Evolutionary conservation across 2,329 filamentous ascomycete genomes (phyloP), one percentile per base, ranked within the genome.

Genomic region (Colletotrichum cuscutae): DNA sequence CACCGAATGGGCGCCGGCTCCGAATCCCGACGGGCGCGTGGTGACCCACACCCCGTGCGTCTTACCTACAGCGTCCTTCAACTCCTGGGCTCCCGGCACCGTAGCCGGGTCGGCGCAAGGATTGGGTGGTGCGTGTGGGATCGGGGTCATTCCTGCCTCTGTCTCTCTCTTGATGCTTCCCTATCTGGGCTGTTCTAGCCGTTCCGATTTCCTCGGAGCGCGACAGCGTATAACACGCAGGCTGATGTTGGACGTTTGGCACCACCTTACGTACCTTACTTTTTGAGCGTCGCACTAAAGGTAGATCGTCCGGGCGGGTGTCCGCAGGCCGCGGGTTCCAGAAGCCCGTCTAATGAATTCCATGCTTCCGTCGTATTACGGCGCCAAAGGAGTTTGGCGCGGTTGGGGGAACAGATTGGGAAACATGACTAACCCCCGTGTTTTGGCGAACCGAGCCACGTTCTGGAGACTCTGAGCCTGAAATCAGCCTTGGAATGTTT

Each of bases 271-370:
- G 5, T 35, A 5, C 32, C 37, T 13, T 42, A 15, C 37, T 42
- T 35, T 12, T 35, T 12, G 32, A 35, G 1, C 8, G 42, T 49
- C 15, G 4, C 8, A 22, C 42, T 49, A n/a, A 5, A 22, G 42
- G 42, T 22, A 49, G 42, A 49, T 49, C 42, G 7, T 49, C 42
- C 19, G 42, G 42, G 19, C 19, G 19, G 22, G 49, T 22, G 46
- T 53, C 58, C 58, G 65, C 53, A 3, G 53, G 65, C 66, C 66
- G 66, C 66, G 65, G 70, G 54, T 46, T 70, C 54, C 70, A 65
- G 66, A 57, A 72, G 35, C 28, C 66, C 28, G 49, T 30, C 46
- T 19, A 9, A 58, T 6, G 11, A 13, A 13, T 49, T 49, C 42
- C 30, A 42, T 59, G 58, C 59, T 46, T 68, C 57, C 32, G 37